A percentile compares a stretch with the other conserved stretches of the same genome.
Conservation (phyloP, 2,329 filamentous ascomycete species). For the Colletotrichum tofieldiae region DNA sequence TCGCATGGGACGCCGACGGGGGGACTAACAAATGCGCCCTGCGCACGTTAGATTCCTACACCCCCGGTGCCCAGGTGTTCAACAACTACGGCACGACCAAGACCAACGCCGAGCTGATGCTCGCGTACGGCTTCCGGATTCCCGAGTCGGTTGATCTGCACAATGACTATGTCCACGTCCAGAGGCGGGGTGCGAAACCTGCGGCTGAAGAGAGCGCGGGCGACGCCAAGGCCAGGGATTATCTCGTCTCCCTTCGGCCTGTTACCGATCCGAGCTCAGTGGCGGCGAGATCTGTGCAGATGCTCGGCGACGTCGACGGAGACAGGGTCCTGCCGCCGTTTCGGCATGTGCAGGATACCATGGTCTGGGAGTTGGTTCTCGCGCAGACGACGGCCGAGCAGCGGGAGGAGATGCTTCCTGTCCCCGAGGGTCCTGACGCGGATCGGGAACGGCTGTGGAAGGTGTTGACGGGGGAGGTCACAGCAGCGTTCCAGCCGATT, state of each 20-base stretch:
- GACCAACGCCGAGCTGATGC: constrained; percentile 79
- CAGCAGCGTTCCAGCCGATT: constrained; percentile 47
- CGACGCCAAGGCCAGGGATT: constrained; percentile 53
- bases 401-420: constrained; percentile 49
- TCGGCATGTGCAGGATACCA: constrained; percentile 66
- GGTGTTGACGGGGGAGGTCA: constrained; percentile 53
- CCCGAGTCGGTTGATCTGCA: constrained; percentile 64
- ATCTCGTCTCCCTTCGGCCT: constrained; percentile 68
- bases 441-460: constrained; percentile 45
- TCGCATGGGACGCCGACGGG: constrained; percentile 70
- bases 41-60: constrained; percentile 53
- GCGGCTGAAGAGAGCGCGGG: constrained; percentile 46
- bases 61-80: constrained; percentile 69
- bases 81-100: constrained; percentile 82
- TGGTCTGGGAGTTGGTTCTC: constrained; percentile 66
- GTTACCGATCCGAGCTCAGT: constrained; percentile 64
- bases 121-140: constrained; percentile 76
- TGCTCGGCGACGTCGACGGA: constrained; percentile 49
- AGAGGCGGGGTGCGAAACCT: constrained; percentile 57
- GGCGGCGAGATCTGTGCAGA: constrained; percentile 59
- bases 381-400: constrained; percentile 55
- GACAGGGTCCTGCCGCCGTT: constrained; percentile 57
- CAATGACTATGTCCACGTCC: constrained; percentile 73
- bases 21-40: constrained; percentile 59
- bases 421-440: constrained; percentile 39